phyloP scores from a whole-genome alignment of 2,329 filamentous ascomycete genomes.

The Teratosphaeria destructans region DNA sequence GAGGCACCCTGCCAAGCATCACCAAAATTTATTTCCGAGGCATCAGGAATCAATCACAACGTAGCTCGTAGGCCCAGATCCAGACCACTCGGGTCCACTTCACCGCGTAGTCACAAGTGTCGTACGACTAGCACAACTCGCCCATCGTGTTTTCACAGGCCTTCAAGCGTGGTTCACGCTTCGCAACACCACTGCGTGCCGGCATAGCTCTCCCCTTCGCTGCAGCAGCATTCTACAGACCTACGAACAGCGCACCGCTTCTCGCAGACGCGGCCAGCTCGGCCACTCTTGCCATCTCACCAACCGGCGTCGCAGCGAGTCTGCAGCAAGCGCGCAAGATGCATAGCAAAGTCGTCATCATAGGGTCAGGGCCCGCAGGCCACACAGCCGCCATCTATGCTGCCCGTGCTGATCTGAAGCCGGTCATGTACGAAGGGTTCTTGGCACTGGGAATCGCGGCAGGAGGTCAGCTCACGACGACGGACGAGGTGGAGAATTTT shows the following conservation, averaged over 20 bases:
- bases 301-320: conserved; percentile 4
- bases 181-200: conserved; percentile 59
- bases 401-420: conserved; percentile 85
- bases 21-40: not conserved
- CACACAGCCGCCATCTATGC: conserved; percentile 97
- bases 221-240: conserved; percentile 54
- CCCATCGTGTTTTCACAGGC: conserved; percentile 89
- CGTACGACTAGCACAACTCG: conserved; percentile 15
- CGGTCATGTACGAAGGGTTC: conserved; percentile 95
- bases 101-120: not conserved
- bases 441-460: conserved; percentile 93
- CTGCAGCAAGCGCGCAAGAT: conserved; percentile 48
- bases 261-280: conserved; percentile 25
- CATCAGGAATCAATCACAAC: not conserved
- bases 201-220: conserved; percentile 62
- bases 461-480: conserved; percentile 93
- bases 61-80: not conserved
- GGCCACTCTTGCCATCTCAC: conserved; percentile 2
- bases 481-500: conserved; percentile 97
- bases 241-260: conserved; percentile 30
- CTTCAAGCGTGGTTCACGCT: conserved; percentile 42
- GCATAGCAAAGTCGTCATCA: conserved; percentile 80
- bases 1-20: not conserved
- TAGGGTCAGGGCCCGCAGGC: conserved; percentile 82
- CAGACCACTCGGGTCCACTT: not conserved